Conservation (phyloP, 1,284 basidiomycete genomes). For the Neotropicomus parvogracilis region DNA sequence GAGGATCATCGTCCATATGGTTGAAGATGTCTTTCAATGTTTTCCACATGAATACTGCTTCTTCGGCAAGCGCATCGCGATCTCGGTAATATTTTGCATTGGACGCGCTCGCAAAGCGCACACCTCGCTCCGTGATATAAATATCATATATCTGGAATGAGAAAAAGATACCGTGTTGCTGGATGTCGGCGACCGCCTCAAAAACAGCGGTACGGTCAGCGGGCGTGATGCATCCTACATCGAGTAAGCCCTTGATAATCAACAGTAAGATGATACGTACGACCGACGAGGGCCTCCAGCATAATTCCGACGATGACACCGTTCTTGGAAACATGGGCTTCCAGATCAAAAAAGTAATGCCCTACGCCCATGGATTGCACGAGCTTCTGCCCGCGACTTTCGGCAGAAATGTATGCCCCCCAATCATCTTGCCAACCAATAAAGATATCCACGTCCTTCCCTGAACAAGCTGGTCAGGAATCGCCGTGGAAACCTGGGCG, state of each 20-base stretch:
- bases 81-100: slow-evolving; percentile 18
- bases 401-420: slow-evolving; percentile 31
- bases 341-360: slow-evolving; percentile 40
- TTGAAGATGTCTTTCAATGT: slow-evolving; percentile 22
- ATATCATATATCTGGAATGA: slow-evolving; percentile 26
- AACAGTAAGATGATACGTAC: slow-evolving; percentile 23
- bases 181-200: slow-evolving; percentile 39
- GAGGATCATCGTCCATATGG: slow-evolving; percentile 5
- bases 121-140: slow-evolving; percentile 31
- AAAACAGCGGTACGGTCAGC: slow-evolving; percentile 42
- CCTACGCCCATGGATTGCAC: slow-evolving; percentile 35
- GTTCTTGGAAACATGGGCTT: slow-evolving; percentile 45
- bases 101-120: slow-evolving; percentile 29
- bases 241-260: slow-evolving; percentile 11
- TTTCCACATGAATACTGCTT: slow-evolving; percentile 22
- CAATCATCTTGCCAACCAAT: slow-evolving; percentile 34
- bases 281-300: slow-evolving; percentile 41
- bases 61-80: slow-evolving; percentile 25
- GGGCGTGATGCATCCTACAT: slow-evolving; percentile 25
- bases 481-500: background rate
- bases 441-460: slow-evolving; percentile 34
- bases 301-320: slow-evolving; percentile 44
- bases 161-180: slow-evolving; percentile 35
- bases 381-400: slow-evolving; percentile 35
- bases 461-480: slow-evolving; percentile 14